Percentiles rank a stretch among this genome's conserved stretches.
Evolutionary conservation across 1,139 yeast species (phyloP).

Genomic region (Blastobotrys serpentis): DNA sequence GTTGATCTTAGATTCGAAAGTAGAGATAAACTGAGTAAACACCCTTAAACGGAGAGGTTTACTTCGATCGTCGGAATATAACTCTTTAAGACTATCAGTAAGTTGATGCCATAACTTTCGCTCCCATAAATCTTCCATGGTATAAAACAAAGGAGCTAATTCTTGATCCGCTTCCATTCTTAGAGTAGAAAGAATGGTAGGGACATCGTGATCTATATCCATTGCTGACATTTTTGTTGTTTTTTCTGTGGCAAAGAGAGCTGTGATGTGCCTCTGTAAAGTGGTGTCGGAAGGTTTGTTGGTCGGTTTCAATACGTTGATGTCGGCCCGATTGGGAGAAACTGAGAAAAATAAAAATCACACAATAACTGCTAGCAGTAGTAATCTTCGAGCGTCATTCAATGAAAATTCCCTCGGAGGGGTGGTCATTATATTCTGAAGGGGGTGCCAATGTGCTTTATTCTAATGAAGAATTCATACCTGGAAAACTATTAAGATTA

Average conservation of each 20-base stretch:
- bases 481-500: conserved; percentile 27
- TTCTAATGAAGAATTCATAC: conserved; percentile 14
- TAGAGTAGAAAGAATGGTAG: conserved; percentile 67
- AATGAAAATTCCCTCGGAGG: too few species aligned
- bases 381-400: too few species aligned
- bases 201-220: conserved; percentile 42
- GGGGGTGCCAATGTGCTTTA: conserved; percentile 31
- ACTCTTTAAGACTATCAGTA: conserved; percentile 62
- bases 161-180: conserved; percentile 68
- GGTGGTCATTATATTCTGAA: conserved; percentile 30
- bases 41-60: conserved; percentile 59
- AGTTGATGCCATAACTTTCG: conserved; percentile 79
- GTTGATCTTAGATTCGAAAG: conserved; percentile 70
- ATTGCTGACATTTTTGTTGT: conserved; percentile 21
- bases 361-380: neutral
- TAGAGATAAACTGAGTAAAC: conserved; percentile 67
- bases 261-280: neutral
- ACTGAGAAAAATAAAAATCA: neutral
- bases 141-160: conserved; percentile 63
- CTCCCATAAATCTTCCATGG: conserved; percentile 84
- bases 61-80: conserved; percentile 56
- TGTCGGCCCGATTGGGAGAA: conserved; percentile 9
- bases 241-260: neutral
- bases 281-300: neutral
- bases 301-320: too few species aligned